Percentiles rank a stretch among this genome's conserved stretches.
phyloP scores from a whole-genome alignment of 2,329 filamentous ascomycete species.

The Thermothelomyces thermophilus region DNA sequence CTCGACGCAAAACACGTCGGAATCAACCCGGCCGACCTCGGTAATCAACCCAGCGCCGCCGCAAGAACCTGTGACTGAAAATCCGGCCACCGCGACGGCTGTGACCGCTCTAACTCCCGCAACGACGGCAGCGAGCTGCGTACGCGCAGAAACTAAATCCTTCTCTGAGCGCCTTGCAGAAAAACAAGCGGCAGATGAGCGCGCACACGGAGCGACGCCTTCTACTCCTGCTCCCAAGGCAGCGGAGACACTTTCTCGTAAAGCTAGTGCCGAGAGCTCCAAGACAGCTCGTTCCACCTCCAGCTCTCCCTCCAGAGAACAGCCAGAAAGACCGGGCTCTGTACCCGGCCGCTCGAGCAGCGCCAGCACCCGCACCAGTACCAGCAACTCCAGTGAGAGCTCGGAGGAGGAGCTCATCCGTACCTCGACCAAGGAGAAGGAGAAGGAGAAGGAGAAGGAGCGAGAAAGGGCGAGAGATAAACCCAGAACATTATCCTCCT shows the following conservation, averaged over 20 bases:
- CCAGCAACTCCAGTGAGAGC: not conserved
- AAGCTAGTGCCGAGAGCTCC: not conserved
- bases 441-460: not conserved
- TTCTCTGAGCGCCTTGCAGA: not conserved
- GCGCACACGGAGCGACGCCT: not conserved
- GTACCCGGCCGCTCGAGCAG: not conserved
- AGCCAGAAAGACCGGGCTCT: not conserved
- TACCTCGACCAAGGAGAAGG: not conserved
- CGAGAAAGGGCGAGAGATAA: not conserved
- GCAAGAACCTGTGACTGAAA: too few relatives aligned
- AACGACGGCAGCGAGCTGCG: too few relatives aligned
- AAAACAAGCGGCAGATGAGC: constrained; percentile 1
- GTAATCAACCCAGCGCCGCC: too few relatives aligned
- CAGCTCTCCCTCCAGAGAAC: not conserved
- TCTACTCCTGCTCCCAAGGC: not conserved
- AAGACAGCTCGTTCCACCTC: not conserved
- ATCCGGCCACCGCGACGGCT: too few relatives aligned
- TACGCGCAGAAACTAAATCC: too few relatives aligned
- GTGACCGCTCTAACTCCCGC: not conserved
- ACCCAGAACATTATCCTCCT: not conserved
- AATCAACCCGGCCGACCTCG: too few relatives aligned
- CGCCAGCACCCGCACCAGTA: not conserved
- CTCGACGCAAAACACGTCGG: too few relatives aligned
- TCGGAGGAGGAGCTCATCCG: not conserved
- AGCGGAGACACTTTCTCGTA: not conserved